Conservation (phyloP, 2,329 filamentous ascomycete species). For the Apiospora koreana region DNA sequence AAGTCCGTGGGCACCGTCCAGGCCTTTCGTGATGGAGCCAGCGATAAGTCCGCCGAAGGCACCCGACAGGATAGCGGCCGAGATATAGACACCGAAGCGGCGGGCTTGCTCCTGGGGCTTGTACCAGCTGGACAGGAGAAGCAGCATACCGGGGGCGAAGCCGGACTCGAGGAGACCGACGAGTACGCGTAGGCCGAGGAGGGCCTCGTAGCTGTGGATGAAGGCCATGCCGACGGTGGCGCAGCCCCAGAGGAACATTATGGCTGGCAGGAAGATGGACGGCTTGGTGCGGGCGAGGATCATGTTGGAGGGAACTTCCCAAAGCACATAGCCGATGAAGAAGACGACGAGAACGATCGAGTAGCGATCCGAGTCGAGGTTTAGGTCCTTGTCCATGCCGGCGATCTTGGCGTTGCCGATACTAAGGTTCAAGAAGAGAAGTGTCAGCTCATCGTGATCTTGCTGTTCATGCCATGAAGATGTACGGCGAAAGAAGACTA, state of each 20-base stretch:
- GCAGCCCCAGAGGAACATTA: constrained; percentile 56
- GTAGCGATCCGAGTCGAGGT: constrained; percentile 61
- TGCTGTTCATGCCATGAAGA: no score
- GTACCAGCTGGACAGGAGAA: constrained; percentile 71
- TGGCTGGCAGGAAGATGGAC: constrained; percentile 64
- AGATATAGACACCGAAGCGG: constrained; percentile 66
- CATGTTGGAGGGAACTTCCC: constrained; percentile 66
- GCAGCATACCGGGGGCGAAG: constrained; percentile 58
- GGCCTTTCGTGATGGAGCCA: constrained; percentile 53
- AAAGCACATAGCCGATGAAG: constrained; percentile 69
- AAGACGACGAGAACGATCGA: constrained; percentile 62
- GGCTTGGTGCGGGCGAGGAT: constrained; percentile 64
- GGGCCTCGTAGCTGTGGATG: constrained; percentile 25
- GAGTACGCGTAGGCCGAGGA: constrained; percentile 41
- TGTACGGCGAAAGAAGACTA: neutral
- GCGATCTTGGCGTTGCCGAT: constrained; percentile 58
- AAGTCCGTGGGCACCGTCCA: constrained; percentile 53
- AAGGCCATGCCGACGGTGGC: constrained; percentile 32
- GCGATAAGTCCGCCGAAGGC: constrained; percentile 66
- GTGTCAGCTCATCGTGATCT: neutral
- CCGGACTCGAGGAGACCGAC: constrained; percentile 52
- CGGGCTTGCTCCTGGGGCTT: constrained; percentile 33
- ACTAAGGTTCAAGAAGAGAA: constrained; percentile 30
- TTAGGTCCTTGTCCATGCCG: constrained; percentile 42
- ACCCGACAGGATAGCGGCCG: constrained; percentile 68